Evolutionary conservation across 306 rosid genomes (phyloP).

Genomic region (Mucuna pruriens): DNA sequence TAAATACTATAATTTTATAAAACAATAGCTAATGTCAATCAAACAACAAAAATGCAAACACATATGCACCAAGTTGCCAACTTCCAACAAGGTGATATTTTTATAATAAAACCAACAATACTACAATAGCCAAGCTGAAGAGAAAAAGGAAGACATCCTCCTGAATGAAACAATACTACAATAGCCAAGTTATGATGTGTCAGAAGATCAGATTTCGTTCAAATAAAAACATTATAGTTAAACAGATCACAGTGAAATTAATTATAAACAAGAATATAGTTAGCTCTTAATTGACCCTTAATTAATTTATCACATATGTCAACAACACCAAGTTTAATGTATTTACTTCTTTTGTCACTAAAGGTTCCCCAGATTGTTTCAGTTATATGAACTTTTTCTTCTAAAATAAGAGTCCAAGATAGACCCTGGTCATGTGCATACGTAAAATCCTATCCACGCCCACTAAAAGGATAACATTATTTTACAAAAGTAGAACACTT

Average conservation of each 20-base stretch:
- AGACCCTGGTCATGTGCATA: neutral
- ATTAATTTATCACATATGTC: neutral
- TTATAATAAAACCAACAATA: neutral
- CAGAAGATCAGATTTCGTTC: slow-evolving; percentile 7
- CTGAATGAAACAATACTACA: neutral
- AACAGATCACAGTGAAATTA: neutral
- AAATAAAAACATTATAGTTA: neutral
- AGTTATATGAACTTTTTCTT: neutral
- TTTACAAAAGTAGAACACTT: slow-evolving; percentile 14
- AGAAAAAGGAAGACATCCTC: neutral
- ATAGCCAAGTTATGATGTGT: neutral
- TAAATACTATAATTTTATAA: neutral
- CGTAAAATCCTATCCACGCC: neutral
- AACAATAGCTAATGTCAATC: slow-evolving; percentile 2
- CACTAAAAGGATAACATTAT: slow-evolving; percentile 6
- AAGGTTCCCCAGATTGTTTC: neutral
- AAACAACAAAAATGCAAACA: slow-evolving; percentile 23
- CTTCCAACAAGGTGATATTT: neutral
- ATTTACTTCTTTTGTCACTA: neutral
- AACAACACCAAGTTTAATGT: neutral
- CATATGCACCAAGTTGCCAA: neutral
- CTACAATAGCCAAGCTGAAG: neutral
- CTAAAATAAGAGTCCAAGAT: neutral
- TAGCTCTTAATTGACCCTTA: neutral
- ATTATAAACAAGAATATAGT: neutral